These are phyloP conservation scores for Metschnikowia peoriensis DNA, from an alignment of 805 yeast species.

Conservation along the genomic window DNA sequence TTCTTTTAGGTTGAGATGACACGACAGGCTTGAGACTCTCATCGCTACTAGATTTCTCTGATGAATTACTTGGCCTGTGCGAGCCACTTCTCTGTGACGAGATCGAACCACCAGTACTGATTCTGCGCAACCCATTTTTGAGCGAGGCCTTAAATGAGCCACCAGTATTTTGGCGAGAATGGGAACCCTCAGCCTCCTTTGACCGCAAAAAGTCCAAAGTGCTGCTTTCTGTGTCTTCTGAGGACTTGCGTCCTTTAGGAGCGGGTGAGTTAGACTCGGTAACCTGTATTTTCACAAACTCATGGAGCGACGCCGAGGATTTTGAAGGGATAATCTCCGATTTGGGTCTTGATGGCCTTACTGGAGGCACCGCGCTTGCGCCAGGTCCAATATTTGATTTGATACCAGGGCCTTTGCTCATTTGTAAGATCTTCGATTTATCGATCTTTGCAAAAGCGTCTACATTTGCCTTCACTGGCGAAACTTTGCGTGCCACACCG, in stretches of 20 bases:
- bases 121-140: conserved; percentile 35
- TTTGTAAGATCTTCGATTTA: conserved; percentile 30
- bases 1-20: conserved; percentile 7
- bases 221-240: conserved; percentile 21
- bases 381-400: too few relatives aligned
- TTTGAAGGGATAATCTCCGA: conserved; percentile 12
- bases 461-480: neutral
- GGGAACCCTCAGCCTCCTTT: conserved; percentile 26
- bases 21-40: conserved; percentile 4
- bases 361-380: neutral
- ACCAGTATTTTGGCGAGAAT: conserved; percentile 35
- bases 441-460: conserved; percentile 48
- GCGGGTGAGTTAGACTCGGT: conserved; percentile 25
- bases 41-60: conserved; percentile 4
- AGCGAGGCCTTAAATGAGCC: conserved; percentile 36
- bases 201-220: conserved; percentile 38
- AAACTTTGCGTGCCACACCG: neutral
- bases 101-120: conserved; percentile 38
- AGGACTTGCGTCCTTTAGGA: conserved; percentile 14
- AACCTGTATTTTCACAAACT: conserved; percentile 33
- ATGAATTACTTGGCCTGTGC: conserved; percentile 6
- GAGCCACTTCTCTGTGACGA: conserved; percentile 17
- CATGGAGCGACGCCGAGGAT: conserved; percentile 23
- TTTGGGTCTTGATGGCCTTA: conserved; percentile 9
- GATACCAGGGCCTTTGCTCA: neutral